phyloP scores from a whole-genome alignment of 495 filamentous ascomycete species.

The Ramalina intermedia region DNA sequence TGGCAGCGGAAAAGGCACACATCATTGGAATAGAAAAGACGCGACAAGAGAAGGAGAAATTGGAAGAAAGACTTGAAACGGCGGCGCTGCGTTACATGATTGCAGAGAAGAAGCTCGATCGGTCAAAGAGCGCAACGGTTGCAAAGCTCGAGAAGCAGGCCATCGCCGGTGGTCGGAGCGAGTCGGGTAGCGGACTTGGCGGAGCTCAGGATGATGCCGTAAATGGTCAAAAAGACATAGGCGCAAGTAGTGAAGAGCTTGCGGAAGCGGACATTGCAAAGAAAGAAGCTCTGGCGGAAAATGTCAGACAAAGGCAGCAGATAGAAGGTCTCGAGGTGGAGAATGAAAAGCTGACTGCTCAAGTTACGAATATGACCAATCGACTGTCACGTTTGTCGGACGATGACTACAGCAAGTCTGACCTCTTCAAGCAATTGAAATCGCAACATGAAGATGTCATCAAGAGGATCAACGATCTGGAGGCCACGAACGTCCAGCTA shows the following conservation, averaged over 20 bases:
- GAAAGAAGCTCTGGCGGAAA: constrained; percentile 57
- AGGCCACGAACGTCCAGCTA: constrained; percentile 74
- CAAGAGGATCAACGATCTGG: constrained; percentile 77
- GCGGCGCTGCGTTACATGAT: constrained; percentile 85
- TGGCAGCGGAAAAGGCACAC: constrained; percentile 70
- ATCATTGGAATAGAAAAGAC: constrained; percentile 62
- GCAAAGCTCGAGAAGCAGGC: constrained; percentile 86
- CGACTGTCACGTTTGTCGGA: constrained; percentile 53
- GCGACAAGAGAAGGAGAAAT: constrained; percentile 63
- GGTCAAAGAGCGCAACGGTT: constrained; percentile 73
- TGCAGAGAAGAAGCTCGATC: constrained; percentile 85
- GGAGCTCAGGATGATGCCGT: constrained; percentile 39
- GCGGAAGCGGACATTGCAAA: constrained; percentile 52
- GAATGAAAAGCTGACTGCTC: constrained; percentile 62
- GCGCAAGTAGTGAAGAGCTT: constrained; percentile 30
- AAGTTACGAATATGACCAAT: constrained; percentile 55
- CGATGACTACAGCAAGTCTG: constrained; percentile 84
- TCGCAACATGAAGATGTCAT: constrained; percentile 84
- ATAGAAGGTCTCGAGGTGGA: constrained; percentile 62
- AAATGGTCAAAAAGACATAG: constrained; percentile 41
- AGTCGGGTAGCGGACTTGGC: constrained; percentile 36
- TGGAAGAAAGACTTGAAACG: constrained; percentile 67
- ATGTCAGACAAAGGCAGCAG: constrained; percentile 75
- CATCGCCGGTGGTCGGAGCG: constrained; percentile 44
- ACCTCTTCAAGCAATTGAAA: constrained; percentile 84